Evolutionary conservation across 1,139 yeast species (phyloP), one percentile per base, ranked within the genome.

Genomic region (Debaryomyces fabryi): DNA sequence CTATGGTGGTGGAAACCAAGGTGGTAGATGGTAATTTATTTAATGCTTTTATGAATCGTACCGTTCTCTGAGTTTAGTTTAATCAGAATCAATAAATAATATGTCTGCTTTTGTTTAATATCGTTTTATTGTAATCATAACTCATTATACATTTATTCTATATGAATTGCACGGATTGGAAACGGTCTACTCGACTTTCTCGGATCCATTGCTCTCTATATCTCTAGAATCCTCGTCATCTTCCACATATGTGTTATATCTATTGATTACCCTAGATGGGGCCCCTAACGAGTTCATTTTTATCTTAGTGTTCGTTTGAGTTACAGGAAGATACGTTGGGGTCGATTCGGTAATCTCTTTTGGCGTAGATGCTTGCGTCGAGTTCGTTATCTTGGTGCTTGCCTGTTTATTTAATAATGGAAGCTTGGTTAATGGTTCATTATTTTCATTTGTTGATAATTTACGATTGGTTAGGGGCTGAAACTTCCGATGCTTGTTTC

Each of bases 401-500:
- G 76, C 76, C 46, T 58, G 66, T 47, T 68, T 72, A 51, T 72
- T 72, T 33, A 72, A 62, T 24, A 72, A 54, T 3, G 73, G 73
- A 21, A 61, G 53, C 47, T 59, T 63, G 10, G 64, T 49, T 5
- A 45, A 50, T 2, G 50, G 39, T 16, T 52, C 54, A 18, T 33
- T 29, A 27, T 44, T 42, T 24, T 56, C 55, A 25, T 57, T 62
- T 8, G 58, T 50, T 12, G 52, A 57, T 45, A 57, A 52, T 39
- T 56, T 55, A 42, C 59, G 58, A 39, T 58, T 60, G 25, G 60
- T 52, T 39, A 62, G 56, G 18, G 60, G 57, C 10, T 47, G 49
- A 6, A 39, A 38, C 18, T 39, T 34, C 32, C 34, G 24, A 37
- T 18, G 42, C 15, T 18, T 36, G 39, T 9, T 8, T 10, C 45